These are phyloP conservation scores for Aspergillus mulundensis DNA, from an alignment of 495 filamentous ascomycete species.

Conservation along the genomic window DNA sequence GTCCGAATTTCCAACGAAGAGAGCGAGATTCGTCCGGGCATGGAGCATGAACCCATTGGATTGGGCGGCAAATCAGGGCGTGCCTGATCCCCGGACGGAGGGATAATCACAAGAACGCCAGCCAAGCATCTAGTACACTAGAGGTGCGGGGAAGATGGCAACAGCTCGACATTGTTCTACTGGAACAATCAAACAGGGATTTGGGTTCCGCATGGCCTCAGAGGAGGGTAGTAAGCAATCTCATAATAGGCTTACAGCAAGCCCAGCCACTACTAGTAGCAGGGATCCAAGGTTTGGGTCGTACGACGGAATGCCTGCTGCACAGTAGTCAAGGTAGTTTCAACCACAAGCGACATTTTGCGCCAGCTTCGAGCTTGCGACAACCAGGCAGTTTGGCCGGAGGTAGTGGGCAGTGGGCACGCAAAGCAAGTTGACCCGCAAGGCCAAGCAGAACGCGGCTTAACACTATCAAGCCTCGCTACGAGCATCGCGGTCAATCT, in stretches of 20 bases:
- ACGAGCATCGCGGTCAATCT: neutral
- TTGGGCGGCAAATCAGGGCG: neutral
- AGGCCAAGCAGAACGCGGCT: neutral
- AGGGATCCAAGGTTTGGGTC: neutral
- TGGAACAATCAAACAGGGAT: neutral
- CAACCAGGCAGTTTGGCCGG: too few relatives aligned
- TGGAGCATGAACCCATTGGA: neutral
- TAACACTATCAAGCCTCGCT: neutral
- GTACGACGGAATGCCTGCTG: neutral
- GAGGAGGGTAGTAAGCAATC: neutral
- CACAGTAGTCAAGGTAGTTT: neutral
- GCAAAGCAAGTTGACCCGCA: neutral
- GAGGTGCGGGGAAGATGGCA: constrained; percentile 9
- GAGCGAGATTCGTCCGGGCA: neutral
- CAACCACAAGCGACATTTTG: neutral
- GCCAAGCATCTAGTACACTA: constrained; percentile 7
- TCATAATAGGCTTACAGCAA: neutral
- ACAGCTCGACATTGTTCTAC: neutral
- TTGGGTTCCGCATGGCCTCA: neutral
- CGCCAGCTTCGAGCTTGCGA: too few relatives aligned
- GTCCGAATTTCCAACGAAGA: neutral
- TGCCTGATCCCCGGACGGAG: constrained; percentile 1
- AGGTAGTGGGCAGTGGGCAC: neutral
- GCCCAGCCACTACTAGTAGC: neutral
- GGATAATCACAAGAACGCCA: constrained; percentile 11